Evolutionary conservation across 2,329 filamentous ascomycete genomes (phyloP).

Genomic region (Penicillium sp.): DNA sequence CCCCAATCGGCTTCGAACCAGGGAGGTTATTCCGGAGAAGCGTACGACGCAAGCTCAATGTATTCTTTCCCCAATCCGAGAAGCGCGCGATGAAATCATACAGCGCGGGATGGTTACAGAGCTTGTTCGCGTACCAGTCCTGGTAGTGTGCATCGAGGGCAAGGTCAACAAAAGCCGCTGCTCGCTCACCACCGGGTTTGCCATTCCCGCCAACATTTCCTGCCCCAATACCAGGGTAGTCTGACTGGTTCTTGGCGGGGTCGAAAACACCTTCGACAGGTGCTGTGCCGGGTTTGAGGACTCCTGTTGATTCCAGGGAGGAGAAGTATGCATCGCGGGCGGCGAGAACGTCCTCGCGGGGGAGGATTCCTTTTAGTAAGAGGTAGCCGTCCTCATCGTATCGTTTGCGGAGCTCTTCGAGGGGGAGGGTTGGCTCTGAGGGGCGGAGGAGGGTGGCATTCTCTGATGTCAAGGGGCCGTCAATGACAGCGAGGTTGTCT

Average conservation of each 20-base stretch:
- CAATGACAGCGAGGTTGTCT: slow-evolving; percentile 44
- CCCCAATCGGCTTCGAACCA: slow-evolving; percentile 57
- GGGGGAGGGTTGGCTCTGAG: slow-evolving; percentile 46
- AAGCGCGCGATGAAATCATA: slow-evolving; percentile 52
- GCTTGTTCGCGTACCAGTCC: slow-evolving; percentile 55
- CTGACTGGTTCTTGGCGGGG: slow-evolving; percentile 39
- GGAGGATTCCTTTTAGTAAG: slow-evolving; percentile 56
- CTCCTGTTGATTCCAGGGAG: slow-evolving; percentile 55
- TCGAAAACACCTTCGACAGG: slow-evolving; percentile 58
- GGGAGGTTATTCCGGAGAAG: slow-evolving; percentile 59
- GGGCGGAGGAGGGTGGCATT: slow-evolving; percentile 46
- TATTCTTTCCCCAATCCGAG: slow-evolving; percentile 55
- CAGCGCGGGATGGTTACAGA: slow-evolving; percentile 55
- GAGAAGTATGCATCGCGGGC: slow-evolving; percentile 56
- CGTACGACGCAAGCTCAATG: slow-evolving; percentile 50
- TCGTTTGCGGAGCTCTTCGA: slow-evolving; percentile 51
- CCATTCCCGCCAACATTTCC: slow-evolving; percentile 49
- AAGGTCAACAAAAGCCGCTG: slow-evolving; percentile 49
- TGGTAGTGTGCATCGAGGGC: slow-evolving; percentile 56
- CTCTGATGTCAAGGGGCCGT: slow-evolving; percentile 48
- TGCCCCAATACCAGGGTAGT: slow-evolving; percentile 57
- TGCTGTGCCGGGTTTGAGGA: slow-evolving; percentile 55
- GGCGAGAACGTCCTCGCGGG: slow-evolving; percentile 53
- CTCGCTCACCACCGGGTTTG: slow-evolving; percentile 47
- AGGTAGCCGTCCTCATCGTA: slow-evolving; percentile 56